These are phyloP conservation scores for Lentinula sp. DNA, from an alignment of 768 basidiomycete species.

Conservation along the genomic window DNA sequence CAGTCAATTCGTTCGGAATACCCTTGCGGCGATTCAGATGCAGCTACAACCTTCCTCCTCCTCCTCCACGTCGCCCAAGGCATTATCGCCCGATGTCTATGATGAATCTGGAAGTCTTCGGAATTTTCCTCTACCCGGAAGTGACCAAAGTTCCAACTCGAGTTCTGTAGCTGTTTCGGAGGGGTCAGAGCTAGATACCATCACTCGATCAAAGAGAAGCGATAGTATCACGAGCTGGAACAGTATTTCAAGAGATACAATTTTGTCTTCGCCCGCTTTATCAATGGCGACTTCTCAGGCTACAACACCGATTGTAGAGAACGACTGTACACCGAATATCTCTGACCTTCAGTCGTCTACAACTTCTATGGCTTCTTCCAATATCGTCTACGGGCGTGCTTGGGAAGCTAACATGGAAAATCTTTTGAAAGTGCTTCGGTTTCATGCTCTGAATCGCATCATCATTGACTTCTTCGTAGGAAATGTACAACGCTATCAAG, in stretches of 20 bases:
- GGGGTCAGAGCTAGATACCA: conserved; percentile 15
- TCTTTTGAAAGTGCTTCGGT: conserved; percentile 63
- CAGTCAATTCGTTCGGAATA: conserved; percentile 88
- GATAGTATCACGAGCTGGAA: conserved; percentile 84
- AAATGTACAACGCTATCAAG: conserved; percentile 93
- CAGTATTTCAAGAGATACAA: conserved; percentile 61
- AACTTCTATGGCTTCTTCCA: conserved; percentile 18
- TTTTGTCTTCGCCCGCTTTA: conserved; percentile 31
- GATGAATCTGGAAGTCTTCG: conserved; percentile 65
- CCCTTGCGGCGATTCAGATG: conserved; percentile 78
- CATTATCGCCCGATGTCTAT: conserved; percentile 57
- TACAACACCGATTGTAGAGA: conserved; percentile 29
- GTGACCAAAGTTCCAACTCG: neutral
- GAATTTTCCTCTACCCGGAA: conserved; percentile 47
- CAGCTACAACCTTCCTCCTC: conserved; percentile 48
- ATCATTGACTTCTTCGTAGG: conserved; percentile 37
- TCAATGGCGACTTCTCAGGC: conserved; percentile 23
- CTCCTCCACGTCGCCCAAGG: conserved; percentile 26
- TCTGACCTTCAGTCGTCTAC: conserved; percentile 20
- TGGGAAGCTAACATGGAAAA: conserved; percentile 89
- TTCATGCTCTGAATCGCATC: neutral
- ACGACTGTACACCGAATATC: conserved; percentile 58
- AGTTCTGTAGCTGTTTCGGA: conserved; percentile 34
- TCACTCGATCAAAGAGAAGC: conserved; percentile 63
- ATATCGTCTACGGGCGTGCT: conserved; percentile 48